Evolutionary conservation across 768 basidiomycete genomes (phyloP), one percentile per base, ranked within the genome.

Genomic region (Omphalotus guepiniiformis): DNA sequence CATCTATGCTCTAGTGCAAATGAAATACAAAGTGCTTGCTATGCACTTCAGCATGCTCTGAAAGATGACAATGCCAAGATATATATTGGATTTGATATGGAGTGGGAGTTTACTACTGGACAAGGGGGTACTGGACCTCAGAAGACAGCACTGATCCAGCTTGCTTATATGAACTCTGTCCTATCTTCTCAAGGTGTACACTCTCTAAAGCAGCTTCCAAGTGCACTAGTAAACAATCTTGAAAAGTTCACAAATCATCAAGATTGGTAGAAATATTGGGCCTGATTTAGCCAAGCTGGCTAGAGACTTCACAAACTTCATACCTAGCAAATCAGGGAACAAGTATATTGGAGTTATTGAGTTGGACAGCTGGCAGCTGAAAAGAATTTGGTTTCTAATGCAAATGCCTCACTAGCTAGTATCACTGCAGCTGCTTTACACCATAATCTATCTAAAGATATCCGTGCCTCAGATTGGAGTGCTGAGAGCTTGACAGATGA

Each of bases 21-120:
- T 39, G 49, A 53, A 37, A 50, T 53, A 21, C 32, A 50, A 28
- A 50, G 38, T 46, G 52, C 38, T 18, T 53, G 49, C 28, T 32
- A 25, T 2, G 37, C 18, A 25, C 35, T 51, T 29, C 35, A 50
- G 23, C 22, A 46, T 34, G 12, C 43, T 18, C 3, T 34, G 9
- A 12, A 16, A 32, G 48, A 39, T 51, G 49, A 50, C n/a, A 39
- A 11, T n/a, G 42, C 30, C 23, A 26, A 22, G 5, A 41, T 53
- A 27, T 44, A 50, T 29, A 30, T 53, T 50, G 52, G 52, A 9
- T 53, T 53, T 53, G 52, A 53, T 41, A 53, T 51, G 49, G 52
- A 53, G 27, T 53, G 52, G 52, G 52, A 53, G 22, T 53, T 51
- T 42, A 50, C 34, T 25, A 39, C 42, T 50, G 49, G 39, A 15